A percentile compares a stretch with the other conserved stretches of the same genome.
phyloP scores from a whole-genome alignment of 805 yeast species.

The Candida anglica region DNA sequence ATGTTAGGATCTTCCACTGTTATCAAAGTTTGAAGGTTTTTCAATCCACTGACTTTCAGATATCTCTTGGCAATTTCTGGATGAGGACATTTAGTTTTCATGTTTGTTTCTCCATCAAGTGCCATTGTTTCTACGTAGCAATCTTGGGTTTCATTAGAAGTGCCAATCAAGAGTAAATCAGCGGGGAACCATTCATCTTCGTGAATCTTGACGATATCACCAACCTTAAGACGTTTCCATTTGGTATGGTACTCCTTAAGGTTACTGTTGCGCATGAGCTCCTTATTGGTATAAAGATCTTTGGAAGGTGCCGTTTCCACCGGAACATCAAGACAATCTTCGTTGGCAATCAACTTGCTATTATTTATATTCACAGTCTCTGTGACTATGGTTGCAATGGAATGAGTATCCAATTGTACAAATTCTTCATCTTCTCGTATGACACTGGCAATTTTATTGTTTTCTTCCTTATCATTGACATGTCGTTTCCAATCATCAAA shows the following conservation, averaged over 20 bases:
- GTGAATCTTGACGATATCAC: slow-evolving; percentile 69
- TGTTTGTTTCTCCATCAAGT: slow-evolving; percentile 92
- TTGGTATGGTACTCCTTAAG: slow-evolving; percentile 26
- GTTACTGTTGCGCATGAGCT: slow-evolving; percentile 24
- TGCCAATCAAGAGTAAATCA: slow-evolving; percentile 70
- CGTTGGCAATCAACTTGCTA: not conserved
- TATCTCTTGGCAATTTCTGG: slow-evolving; percentile 53
- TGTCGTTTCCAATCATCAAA: slow-evolving; percentile 91
- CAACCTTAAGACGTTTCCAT: slow-evolving; percentile 87
- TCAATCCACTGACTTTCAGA: slow-evolving; percentile 47
- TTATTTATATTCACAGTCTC: slow-evolving; percentile 22
- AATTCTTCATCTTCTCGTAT: slow-evolving; percentile 24
- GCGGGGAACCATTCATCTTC: slow-evolving; percentile 95
- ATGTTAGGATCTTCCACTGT: slow-evolving; percentile 87
- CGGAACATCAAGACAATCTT: not conserved
- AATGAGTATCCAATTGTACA: slow-evolving; percentile 29
- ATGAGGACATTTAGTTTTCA: slow-evolving; percentile 72
- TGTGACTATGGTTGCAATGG: slow-evolving; percentile 34
- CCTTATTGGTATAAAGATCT: slow-evolving; percentile 9
- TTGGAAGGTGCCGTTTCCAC: not conserved
- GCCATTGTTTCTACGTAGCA: slow-evolving; percentile 94
- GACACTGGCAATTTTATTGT: slow-evolving; percentile 40
- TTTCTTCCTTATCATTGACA: slow-evolving; percentile 79
- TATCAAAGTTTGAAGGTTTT: slow-evolving; percentile 47
- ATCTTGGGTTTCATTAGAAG: slow-evolving; percentile 59